Percentiles rank a stretch among this genome's conserved stretches.
phyloP scores from a whole-genome alignment of 1,284 basidiomycete species.

The Heterobasidion irregulare region DNA sequence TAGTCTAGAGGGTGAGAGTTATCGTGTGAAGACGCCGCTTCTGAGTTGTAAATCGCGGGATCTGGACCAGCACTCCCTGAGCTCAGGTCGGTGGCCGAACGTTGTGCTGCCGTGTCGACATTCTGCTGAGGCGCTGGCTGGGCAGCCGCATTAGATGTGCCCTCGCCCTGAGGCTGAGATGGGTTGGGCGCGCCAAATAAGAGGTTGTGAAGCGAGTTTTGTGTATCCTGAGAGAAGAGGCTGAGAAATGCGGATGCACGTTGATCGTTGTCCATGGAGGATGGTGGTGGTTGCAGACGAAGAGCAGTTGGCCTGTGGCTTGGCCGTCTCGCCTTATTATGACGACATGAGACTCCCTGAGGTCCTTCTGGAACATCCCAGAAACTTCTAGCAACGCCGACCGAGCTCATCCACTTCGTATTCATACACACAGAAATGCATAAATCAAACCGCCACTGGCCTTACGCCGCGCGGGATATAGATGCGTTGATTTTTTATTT shows the following conservation, averaged over 20 bases:
- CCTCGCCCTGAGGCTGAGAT: neutral
- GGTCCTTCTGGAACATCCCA: too few relatives aligned
- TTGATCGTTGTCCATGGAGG: neutral
- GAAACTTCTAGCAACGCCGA: too few relatives aligned
- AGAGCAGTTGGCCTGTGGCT: neutral
- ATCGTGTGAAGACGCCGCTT: neutral
- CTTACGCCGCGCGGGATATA: too few relatives aligned
- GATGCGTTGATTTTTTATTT: too few relatives aligned
- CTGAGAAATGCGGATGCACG: neutral
- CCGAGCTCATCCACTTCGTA: too few relatives aligned
- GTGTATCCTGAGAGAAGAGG: neutral
- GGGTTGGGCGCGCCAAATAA: neutral
- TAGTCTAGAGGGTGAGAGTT: too few relatives aligned
- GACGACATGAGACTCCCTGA: neutral
- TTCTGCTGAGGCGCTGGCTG: neutral
- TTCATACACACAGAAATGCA: too few relatives aligned
- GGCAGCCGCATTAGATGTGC: neutral
- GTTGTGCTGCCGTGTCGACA: neutral
- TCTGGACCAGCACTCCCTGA: too few relatives aligned
- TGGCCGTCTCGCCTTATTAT: neutral
- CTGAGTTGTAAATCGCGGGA: neutral
- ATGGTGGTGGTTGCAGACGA: neutral
- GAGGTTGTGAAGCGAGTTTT: neutral
- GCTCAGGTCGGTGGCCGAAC: too few relatives aligned
- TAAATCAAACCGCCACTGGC: too few relatives aligned